Base-by-base conservation (phyloP, 2,329 filamentous ascomycete species). In the Lachnellula cervina region DNA sequence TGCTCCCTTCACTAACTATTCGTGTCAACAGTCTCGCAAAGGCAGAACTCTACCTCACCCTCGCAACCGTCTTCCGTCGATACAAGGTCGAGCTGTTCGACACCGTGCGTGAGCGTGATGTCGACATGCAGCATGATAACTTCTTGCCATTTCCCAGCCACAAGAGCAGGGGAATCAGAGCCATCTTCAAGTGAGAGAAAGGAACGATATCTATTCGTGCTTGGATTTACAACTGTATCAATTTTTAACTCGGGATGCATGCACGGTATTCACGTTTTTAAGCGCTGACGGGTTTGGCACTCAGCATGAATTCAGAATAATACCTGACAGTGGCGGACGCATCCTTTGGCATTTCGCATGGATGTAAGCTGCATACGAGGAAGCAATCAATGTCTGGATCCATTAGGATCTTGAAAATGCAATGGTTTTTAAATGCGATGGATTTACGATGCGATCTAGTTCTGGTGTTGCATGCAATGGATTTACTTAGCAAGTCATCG, bases 41-140 rank as follows among this genome's bases (percentile, higher is more conserved):
- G 55, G 60, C 61, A 14, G 64, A 66, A 32, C 28, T 66, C 7
- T 53, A 59, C n/a, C 44, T 64, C 2, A 52, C 51, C 2, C 21
- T 65, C 7, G 60, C 62, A 0, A 61, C 58, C 3, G 51, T 65
- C 16, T 59, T 61, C 40, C 46, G 59, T 2, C 57, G 59, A 14
- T 66, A 57, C 40, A 52, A 50, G 2, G 44, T 56, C 37, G 32
- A 58, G 23, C 51, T 66, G 14, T 57, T 59, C 28, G 62, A 65
- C 6, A 62, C 59, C 11, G 51, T 45, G 3, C 44, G 49, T 3
- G 37, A 43, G 9, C 35, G 47, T 5, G 64, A 65, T 56, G 56
- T 65, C 11, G 56, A 62, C 40, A 28, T 65, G 3, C 40, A 46
- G 43, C 51, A 59, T 48, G 64, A 65, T 43, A 49, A 51, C 6